These are phyloP conservation scores for Quercus wislizeni DNA, from an alignment of 306 rosid species.

Conservation along the genomic window DNA sequence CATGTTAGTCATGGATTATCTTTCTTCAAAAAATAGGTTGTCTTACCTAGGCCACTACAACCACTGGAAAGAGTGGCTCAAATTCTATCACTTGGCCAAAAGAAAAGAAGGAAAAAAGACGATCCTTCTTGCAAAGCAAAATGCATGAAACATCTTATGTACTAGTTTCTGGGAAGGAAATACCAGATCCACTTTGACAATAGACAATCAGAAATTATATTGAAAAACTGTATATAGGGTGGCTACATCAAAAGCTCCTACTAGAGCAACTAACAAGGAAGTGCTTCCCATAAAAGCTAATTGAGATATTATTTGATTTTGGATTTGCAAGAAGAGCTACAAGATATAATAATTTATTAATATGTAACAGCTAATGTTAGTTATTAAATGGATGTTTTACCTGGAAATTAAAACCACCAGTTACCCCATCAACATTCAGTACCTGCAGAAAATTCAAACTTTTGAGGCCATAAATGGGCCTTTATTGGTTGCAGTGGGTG, in stretches of 20 bases:
- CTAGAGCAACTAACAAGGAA: neutral
- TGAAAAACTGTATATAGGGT: neutral
- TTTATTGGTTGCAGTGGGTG: neutral
- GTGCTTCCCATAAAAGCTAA: slow-evolving; percentile 8
- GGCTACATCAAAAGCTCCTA: neutral
- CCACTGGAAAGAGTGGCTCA: neutral
- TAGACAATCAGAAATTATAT: neutral
- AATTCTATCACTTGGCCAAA: neutral
- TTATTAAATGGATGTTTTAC: slow-evolving; percentile 25
- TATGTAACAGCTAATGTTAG: neutral
- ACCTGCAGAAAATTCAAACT: slow-evolving; percentile 46
- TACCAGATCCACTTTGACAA: neutral
- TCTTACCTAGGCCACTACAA: neutral
- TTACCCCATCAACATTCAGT: slow-evolving; percentile 81
- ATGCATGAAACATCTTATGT: neutral
- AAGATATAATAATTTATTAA: neutral
- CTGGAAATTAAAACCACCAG: slow-evolving; percentile 99
- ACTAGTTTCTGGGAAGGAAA: neutral
- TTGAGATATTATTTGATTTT: neutral
- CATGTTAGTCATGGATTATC: neutral
- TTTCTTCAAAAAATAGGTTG: neutral
- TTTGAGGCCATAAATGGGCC: slow-evolving; percentile 15
- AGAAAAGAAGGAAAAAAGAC: too few relatives aligned
- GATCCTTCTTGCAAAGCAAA: neutral
- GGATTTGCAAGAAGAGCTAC: neutral